Conservation (phyloP, 768 basidiomycete genomes). For the Lyophyllum semitale region DNA sequence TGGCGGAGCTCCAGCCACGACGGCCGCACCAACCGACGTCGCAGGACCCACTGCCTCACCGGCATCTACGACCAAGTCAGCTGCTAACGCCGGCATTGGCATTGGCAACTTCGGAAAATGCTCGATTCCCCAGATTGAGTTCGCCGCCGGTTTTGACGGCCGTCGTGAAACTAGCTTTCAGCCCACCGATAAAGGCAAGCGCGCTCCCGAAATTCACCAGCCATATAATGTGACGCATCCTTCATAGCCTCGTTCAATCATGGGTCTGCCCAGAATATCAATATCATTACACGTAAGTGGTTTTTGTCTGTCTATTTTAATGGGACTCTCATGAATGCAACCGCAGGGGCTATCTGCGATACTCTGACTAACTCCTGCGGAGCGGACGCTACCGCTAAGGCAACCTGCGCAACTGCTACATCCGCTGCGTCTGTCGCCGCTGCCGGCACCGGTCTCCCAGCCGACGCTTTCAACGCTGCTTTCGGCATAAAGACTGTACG, state of each 20-base stretch:
- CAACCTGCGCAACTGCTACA: constrained; percentile 43
- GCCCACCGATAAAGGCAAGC: constrained; percentile 47
- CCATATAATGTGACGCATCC: background rate
- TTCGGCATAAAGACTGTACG: constrained; percentile 54
- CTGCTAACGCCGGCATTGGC: constrained; percentile 21
- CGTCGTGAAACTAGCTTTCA: constrained; percentile 57
- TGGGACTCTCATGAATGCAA: background rate
- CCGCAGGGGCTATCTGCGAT: constrained; percentile 52
- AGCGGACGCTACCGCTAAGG: constrained; percentile 54
- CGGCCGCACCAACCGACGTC: constrained; percentile 13
- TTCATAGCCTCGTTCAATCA: constrained; percentile 48
- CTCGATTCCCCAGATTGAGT: constrained; percentile 54
- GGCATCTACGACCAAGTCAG: constrained; percentile 19
- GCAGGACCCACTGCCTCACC: constrained; percentile 17
- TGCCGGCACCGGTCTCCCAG: constrained; percentile 51
- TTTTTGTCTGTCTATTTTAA: background rate
- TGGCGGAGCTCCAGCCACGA: constrained; percentile 12
- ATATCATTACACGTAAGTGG: constrained; percentile 52
- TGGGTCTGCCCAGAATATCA: constrained; percentile 61
- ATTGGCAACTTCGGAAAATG: constrained; percentile 54
- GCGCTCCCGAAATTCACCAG: background rate
- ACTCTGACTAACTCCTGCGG: constrained; percentile 52
- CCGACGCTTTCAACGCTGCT: constrained; percentile 62
- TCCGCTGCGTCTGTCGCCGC: constrained; percentile 43
- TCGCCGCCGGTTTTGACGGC: constrained; percentile 54